phyloP scores from a whole-genome alignment of 306 rosid species.

The Lathyrus oleraceus region DNA sequence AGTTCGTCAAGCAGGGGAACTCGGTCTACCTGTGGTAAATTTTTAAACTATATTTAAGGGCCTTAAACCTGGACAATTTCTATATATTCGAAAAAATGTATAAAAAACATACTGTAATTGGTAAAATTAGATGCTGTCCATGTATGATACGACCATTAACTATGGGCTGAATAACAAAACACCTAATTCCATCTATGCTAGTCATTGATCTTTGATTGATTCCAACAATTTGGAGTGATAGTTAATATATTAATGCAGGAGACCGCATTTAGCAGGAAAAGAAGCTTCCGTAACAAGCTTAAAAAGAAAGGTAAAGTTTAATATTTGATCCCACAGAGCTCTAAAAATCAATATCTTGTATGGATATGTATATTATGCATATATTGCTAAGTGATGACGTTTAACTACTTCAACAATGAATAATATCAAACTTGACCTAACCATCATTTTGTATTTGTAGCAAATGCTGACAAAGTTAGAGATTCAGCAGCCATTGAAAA shows the following conservation, averaged over 20 bases:
- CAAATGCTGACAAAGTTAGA: conserved; percentile 37
- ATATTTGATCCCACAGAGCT: conserved; percentile 7
- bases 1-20: conserved; percentile 74
- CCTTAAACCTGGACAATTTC: conserved; percentile 2
- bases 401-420: background rate
- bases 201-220: conserved; percentile 21
- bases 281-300: conserved; percentile 87
- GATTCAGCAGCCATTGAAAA: conserved; percentile 43
- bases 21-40: conserved; percentile 78
- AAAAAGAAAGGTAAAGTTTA: conserved; percentile 63
- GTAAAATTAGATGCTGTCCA: conserved; percentile 10
- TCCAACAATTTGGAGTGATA: conserved; percentile 20
- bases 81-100: background rate
- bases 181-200: background rate
- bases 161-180: conserved; percentile 2
- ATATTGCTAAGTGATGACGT: background rate
- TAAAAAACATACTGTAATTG: background rate
- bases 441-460: conserved; percentile 34
- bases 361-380: conserved; percentile 12
- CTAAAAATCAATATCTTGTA: conserved; percentile 3
- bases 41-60: conserved; percentile 3
- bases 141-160: background rate
- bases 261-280: conserved; percentile 91
- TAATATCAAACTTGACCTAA: conserved; percentile 10
- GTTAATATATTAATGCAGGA: conserved; percentile 59